Evolutionary conservation across 345 rosid species (phyloP).

Genomic region (Populus tremula): DNA sequence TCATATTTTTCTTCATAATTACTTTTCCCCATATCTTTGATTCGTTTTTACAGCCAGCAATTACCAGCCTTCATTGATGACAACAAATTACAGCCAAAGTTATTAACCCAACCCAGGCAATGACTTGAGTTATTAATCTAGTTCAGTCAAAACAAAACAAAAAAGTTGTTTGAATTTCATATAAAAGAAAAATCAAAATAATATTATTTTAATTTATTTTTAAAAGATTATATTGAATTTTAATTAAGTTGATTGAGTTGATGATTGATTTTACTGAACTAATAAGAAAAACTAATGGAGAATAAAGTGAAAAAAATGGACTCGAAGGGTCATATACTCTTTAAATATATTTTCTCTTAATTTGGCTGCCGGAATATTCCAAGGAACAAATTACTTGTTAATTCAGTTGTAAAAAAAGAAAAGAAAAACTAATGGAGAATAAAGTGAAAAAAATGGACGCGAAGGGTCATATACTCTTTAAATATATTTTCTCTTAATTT

Average conservation of each 20-base stretch:
- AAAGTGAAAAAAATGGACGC: neutral
- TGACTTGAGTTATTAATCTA: too few species aligned
- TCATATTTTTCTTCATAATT: neutral
- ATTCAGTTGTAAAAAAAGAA: neutral
- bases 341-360: neutral
- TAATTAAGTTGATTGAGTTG: too few species aligned
- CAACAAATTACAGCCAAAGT: neutral
- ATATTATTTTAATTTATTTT: too few species aligned
- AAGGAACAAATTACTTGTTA: neutral
- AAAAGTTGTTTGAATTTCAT: too few species aligned
- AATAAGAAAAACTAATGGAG: neutral
- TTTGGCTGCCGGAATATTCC: neutral
- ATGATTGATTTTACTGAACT: too few species aligned
- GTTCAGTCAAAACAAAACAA: too few species aligned
- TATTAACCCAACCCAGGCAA: too few species aligned
- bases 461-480: neutral
- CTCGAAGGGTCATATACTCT: neutral
- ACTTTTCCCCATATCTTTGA: neutral
- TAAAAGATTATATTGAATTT: too few species aligned
- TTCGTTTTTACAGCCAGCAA: neutral
- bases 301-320: conserved; percentile 9
- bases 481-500: neutral
- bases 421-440: conserved; percentile 2
- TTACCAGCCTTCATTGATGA: neutral
- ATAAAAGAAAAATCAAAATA: too few species aligned